phyloP scores from a whole-genome alignment of 352 stramenopile species.

The Phytophthora uliginosa region DNA sequence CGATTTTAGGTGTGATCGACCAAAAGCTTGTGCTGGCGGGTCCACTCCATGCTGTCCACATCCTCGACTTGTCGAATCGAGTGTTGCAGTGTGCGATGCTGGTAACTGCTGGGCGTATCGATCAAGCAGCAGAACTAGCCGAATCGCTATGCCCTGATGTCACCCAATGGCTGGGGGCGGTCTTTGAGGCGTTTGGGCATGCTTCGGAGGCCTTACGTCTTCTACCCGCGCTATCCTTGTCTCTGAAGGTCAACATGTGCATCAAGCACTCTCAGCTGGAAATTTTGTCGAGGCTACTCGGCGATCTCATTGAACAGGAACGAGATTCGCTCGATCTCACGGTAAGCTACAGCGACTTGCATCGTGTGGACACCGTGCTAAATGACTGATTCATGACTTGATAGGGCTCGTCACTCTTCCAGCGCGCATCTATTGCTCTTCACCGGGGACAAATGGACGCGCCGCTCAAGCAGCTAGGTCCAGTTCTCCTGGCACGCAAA shows the following conservation, averaged over 20 bases:
- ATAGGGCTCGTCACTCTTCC: constrained; percentile 71
- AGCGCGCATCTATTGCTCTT: constrained; percentile 60
- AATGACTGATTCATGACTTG: not conserved
- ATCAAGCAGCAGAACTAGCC: constrained; percentile 53
- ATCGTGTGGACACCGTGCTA: not conserved
- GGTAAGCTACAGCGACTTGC: constrained; percentile 29
- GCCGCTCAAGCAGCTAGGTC: constrained; percentile 34
- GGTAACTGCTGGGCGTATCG: constrained; percentile 58
- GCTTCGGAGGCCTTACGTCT: constrained; percentile 48
- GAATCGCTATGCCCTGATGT: constrained; percentile 50
- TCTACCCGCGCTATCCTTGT: constrained; percentile 44
- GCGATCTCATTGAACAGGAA: constrained; percentile 29
- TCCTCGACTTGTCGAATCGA: constrained; percentile 68
- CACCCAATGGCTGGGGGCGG: constrained; percentile 60
- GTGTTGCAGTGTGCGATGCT: constrained; percentile 78
- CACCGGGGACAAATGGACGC: constrained; percentile 39
- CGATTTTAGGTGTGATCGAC: constrained; percentile 60
- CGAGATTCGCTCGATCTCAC: constrained; percentile 54
- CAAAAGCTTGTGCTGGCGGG: constrained; percentile 64
- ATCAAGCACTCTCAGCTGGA: constrained; percentile 71
- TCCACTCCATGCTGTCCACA: constrained; percentile 55
- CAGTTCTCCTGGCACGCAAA: constrained; percentile 26
- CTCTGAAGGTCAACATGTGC: constrained; percentile 69
- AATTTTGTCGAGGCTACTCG: constrained; percentile 48
- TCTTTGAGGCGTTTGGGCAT: constrained; percentile 80